Percentiles rank a stretch among this genome's conserved stretches.
These are phyloP conservation scores for Rhododendron henanense DNA, from an alignment of 148 eudicot genomes.

Conservation along the genomic window DNA sequence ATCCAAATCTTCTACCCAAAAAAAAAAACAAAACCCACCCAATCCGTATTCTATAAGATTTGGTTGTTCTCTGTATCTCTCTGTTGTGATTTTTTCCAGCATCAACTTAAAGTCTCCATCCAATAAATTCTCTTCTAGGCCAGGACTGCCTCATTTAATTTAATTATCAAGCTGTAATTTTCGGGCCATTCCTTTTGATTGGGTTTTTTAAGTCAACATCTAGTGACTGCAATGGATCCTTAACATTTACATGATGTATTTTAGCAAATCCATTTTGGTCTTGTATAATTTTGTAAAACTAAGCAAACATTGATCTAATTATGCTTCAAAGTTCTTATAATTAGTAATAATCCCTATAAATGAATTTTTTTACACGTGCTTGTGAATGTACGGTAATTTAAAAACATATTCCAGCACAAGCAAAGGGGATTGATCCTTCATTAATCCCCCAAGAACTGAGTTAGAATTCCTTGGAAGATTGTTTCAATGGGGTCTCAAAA, in stretches of 20 bases:
- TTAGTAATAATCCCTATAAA: background rate
- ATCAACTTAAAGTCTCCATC: background rate
- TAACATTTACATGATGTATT: background rate
- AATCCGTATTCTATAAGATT: background rate
- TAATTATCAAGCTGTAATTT: background rate
- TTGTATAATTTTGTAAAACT: background rate
- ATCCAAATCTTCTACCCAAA: background rate
- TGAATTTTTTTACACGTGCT: background rate
- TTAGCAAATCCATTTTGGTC: background rate
- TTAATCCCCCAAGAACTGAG: background rate
- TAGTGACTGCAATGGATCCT: background rate
- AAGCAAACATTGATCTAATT: background rate
- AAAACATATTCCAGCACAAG: background rate
- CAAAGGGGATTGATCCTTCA: background rate
- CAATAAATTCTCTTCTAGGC: background rate
- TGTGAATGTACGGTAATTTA: background rate
- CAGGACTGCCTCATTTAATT: background rate
- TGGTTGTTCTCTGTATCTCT: background rate
- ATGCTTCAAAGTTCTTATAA: background rate
- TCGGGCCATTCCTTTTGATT: background rate
- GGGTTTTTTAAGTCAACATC: background rate
- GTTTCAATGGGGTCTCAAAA: background rate
- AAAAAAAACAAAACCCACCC: background rate
- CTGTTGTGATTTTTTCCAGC: background rate
- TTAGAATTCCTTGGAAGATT: background rate